phyloP scores from a whole-genome alignment of 495 filamentous ascomycete genomes.

The Opeltia flavorubescens region DNA sequence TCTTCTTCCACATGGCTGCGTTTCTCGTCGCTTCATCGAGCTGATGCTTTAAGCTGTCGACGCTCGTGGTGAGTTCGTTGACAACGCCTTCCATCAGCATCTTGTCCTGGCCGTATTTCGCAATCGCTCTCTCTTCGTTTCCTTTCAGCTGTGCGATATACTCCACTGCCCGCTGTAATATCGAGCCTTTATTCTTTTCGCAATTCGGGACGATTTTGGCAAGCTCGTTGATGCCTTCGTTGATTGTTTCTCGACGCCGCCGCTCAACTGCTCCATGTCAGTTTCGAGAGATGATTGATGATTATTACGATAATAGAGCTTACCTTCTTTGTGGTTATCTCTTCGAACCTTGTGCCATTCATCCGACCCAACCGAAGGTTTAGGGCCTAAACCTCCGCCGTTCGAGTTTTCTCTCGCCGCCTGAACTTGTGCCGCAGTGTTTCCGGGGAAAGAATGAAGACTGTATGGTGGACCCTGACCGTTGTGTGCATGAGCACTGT shows the following conservation, averaged over 20 bases:
- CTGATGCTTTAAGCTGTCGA: slow-evolving; percentile 79
- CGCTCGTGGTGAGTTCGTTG: slow-evolving; percentile 69
- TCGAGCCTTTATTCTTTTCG: slow-evolving; percentile 98
- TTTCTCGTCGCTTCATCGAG: slow-evolving; percentile 61
- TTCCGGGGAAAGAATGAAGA: slow-evolving; percentile 18
- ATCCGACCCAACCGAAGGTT: slow-evolving; percentile 85
- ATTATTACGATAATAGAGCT: too few species aligned
- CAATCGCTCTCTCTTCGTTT: slow-evolving; percentile 82
- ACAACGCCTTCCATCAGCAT: slow-evolving; percentile 91
- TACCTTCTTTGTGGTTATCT: slow-evolving; percentile 99
- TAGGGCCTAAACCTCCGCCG: slow-evolving; percentile 31
- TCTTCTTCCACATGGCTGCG: slow-evolving; percentile 71
- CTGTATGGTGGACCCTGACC: slow-evolving; percentile 18
- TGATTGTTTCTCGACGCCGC: slow-evolving; percentile 94
- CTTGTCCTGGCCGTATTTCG: slow-evolving; percentile 47
- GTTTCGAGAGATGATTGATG: too few species aligned
- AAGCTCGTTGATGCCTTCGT: slow-evolving; percentile 97
- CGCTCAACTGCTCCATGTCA: slow-evolving; percentile 60
- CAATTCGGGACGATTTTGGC: slow-evolving; percentile 95
- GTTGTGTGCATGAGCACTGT: slow-evolving; percentile 20
- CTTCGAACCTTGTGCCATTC: slow-evolving; percentile 97
- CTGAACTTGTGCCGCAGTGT: slow-evolving; percentile 33
- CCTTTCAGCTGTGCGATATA: slow-evolving; percentile 93
- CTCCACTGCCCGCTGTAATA: slow-evolving; percentile 81
- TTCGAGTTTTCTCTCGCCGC: slow-evolving; percentile 31